Conservation (phyloP, 371 early-diverging fungal genomes). For the Furculomyces boomerangus region DNA sequence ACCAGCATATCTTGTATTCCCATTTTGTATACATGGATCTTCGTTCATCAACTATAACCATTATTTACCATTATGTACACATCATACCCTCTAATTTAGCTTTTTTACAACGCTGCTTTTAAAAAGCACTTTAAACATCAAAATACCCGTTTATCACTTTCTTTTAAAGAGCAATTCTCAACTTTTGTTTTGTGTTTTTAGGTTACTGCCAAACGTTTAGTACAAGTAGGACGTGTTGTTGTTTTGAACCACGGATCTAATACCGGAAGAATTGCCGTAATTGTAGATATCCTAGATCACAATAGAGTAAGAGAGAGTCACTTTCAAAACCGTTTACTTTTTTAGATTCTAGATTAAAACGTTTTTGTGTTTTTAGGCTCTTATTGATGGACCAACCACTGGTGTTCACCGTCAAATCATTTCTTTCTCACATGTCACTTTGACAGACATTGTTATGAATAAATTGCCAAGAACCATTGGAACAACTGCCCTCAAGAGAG, state of each 20-base stretch:
- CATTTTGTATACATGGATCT: background rate
- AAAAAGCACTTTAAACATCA: background rate
- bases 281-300: constrained; percentile 98
- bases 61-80: background rate
- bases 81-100: background rate
- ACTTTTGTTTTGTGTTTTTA: constrained; percentile 7
- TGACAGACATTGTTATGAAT: constrained; percentile 73
- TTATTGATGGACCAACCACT: constrained; percentile 94
- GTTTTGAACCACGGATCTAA: constrained; percentile 83
- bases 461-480: constrained; percentile 75
- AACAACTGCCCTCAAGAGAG: constrained; percentile 52
- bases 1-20: too few species aligned
- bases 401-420: constrained; percentile 76
- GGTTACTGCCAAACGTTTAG: constrained; percentile 69
- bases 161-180: too few species aligned
- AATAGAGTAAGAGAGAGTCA: constrained; percentile 31
- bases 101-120: background rate
- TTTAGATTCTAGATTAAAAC: constrained; percentile 15
- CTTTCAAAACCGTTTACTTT: constrained; percentile 21
- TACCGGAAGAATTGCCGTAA: constrained; percentile 90
- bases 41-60: background rate
- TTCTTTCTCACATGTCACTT: constrained; percentile 67
- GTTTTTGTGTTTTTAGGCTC: constrained; percentile 26
- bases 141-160: too few species aligned
- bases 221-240: constrained; percentile 96